phyloP scores from a whole-genome alignment of 2,329 filamentous ascomycete species.

The Botrytis squamosa region DNA sequence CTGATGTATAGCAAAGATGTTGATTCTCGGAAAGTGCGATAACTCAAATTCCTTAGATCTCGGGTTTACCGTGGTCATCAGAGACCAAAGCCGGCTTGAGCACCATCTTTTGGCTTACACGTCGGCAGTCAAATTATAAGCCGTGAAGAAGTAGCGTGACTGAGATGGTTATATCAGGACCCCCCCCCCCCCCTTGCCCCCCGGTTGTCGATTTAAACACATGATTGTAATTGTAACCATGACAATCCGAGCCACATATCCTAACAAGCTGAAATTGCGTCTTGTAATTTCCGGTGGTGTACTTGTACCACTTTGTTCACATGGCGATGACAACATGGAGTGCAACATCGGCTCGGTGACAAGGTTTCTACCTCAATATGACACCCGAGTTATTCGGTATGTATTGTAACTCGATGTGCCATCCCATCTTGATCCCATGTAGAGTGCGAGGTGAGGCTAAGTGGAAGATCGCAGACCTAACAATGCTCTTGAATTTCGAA shows the following conservation, averaged over 20 bases:
- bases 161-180: not conserved
- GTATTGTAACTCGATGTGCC: not conserved
- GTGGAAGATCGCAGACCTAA: not conserved
- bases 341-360: conserved; percentile 4
- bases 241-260: not conserved
- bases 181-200: too few species aligned
- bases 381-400: not conserved
- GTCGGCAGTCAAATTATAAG: not conserved
- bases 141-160: not conserved
- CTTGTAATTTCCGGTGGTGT: not conserved
- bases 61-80: not conserved
- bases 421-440: not conserved
- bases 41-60: not conserved
- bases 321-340: not conserved
- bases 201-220: not conserved
- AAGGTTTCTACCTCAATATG: not conserved
- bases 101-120: not conserved
- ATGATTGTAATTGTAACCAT: not conserved
- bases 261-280: not conserved
- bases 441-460: not conserved
- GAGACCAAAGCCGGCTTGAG: not conserved
- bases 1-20: not conserved
- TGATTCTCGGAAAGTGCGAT: not conserved
- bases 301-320: conserved; percentile 1
- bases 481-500: not conserved